Conservation (phyloP, 495 filamentous ascomycete species). For the Delitschia confertaspora region DNA sequence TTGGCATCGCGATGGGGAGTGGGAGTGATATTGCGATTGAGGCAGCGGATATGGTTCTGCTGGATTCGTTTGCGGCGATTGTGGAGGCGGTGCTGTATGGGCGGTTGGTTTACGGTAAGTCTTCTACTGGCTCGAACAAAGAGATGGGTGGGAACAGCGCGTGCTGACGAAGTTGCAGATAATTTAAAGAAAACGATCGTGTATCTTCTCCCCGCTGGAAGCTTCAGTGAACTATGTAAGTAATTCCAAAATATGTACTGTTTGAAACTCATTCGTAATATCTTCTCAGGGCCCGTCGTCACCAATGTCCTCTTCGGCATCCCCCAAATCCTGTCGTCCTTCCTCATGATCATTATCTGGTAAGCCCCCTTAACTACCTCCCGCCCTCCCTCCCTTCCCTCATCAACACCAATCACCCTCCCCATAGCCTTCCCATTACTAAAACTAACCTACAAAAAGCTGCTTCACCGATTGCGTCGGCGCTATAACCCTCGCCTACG, state of each 20-base stretch:
- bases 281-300: conserved; percentile 45
- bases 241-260: no score
- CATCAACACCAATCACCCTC: no score
- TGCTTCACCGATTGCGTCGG: conserved; percentile 61
- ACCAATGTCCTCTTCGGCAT: conserved; percentile 60
- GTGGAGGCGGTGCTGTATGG: conserved; percentile 58
- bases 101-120: conserved; percentile 42
- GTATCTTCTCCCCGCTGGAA: conserved; percentile 54
- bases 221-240: conserved; percentile 56
- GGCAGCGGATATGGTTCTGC: conserved; percentile 60
- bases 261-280: neutral
- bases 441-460: no score
- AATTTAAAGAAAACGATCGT: conserved; percentile 50
- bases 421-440: no score
- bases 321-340: conserved; percentile 56
- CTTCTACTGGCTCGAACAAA: conserved; percentile 1
- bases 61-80: conserved; percentile 58
- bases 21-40: conserved; percentile 59
- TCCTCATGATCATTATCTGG: conserved; percentile 52
- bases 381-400: no score
- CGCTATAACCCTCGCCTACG: conserved; percentile 60
- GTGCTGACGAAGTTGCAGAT: conserved; percentile 22
- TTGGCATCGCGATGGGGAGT: conserved; percentile 45
- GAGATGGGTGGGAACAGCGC: no score
- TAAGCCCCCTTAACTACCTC: no score